phyloP scores from a whole-genome alignment of 371 early-diverging fungal genomes.

The Nematocida minor region DNA sequence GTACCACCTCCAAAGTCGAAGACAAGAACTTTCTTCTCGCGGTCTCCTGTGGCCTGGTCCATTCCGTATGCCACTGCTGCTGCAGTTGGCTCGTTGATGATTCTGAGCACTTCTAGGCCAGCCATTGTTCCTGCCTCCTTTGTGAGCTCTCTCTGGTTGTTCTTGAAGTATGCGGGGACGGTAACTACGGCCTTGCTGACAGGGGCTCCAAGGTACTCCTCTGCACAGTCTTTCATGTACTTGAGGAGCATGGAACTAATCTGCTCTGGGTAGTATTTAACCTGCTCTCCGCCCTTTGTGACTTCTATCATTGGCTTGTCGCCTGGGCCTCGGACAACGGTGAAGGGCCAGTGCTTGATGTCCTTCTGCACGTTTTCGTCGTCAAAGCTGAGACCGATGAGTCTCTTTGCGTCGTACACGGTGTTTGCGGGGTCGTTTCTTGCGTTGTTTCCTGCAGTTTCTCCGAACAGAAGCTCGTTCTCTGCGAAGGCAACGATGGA shows the following conservation, averaged over 20 bases:
- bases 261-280: slow-evolving; percentile 84
- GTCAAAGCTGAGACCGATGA: slow-evolving; percentile 72
- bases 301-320: slow-evolving; percentile 68
- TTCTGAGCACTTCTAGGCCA: slow-evolving; percentile 57
- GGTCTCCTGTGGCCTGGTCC: slow-evolving; percentile 68
- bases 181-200: slow-evolving; percentile 62
- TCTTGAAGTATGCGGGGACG: slow-evolving; percentile 66
- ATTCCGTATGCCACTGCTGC: slow-evolving; percentile 93
- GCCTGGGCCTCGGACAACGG: slow-evolving; percentile 65
- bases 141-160: slow-evolving; percentile 65
- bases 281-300: slow-evolving; percentile 75
- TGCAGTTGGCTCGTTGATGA: slow-evolving; percentile 78
- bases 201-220: slow-evolving; percentile 40
- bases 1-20: slow-evolving; percentile 89
- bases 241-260: slow-evolving; percentile 84
- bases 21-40: slow-evolving; percentile 74
- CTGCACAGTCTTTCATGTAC: slow-evolving; percentile 79
- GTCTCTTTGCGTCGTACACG: slow-evolving; percentile 89
- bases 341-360: slow-evolving; percentile 64
- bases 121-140: slow-evolving; percentile 63
- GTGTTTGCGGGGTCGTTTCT: slow-evolving; percentile 78
- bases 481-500: slow-evolving; percentile 86
- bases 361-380: slow-evolving; percentile 61
- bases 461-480: slow-evolving; percentile 75
- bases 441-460: slow-evolving; percentile 83